These are phyloP conservation scores for Articulospora tetracladia DNA, from an alignment of 495 filamentous ascomycete species.

Conservation along the genomic window DNA sequence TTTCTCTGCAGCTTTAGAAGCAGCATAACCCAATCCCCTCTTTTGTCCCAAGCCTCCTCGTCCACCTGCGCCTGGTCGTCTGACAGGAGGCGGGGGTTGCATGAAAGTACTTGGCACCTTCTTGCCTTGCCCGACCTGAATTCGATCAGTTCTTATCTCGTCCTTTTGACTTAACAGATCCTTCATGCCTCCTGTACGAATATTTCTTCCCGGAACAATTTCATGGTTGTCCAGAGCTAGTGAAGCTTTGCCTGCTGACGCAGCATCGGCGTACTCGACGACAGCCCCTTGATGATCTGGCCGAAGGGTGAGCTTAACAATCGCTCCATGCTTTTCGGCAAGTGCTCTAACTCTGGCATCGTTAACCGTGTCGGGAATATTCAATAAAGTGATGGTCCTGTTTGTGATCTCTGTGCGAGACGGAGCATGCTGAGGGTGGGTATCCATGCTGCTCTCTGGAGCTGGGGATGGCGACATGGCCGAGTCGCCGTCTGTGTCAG, in stretches of 20 bases:
- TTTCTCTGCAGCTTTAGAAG: constrained; percentile 23
- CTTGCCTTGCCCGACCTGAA: constrained; percentile 39
- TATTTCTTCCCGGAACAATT: constrained; percentile 57
- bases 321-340: constrained; percentile 58
- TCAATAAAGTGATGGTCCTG: constrained; percentile 60
- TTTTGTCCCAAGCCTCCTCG: constrained; percentile 54
- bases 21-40: constrained; percentile 43
- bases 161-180: constrained; percentile 60
- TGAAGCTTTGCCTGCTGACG: constrained; percentile 69
- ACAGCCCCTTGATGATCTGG: constrained; percentile 85
- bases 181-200: constrained; percentile 63
- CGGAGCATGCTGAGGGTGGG: constrained; percentile 15
- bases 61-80: constrained; percentile 52
- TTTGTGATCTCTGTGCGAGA: constrained; percentile 43
- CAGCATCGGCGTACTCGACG: constrained; percentile 70
- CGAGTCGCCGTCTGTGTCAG: constrained; percentile 29
- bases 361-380: constrained; percentile 69
- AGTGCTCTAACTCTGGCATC: constrained; percentile 62
- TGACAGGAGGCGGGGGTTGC: constrained; percentile 48
- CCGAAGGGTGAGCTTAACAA: constrained; percentile 63
- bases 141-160: constrained; percentile 45
- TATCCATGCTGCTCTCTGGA: constrained; percentile 20
- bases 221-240: constrained; percentile 70
- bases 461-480: constrained; percentile 26
- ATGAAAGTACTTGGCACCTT: constrained; percentile 36